These are phyloP conservation scores for Irpex sp. DNA, from an alignment of 1,284 basidiomycete genomes.

Conservation along the genomic window DNA sequence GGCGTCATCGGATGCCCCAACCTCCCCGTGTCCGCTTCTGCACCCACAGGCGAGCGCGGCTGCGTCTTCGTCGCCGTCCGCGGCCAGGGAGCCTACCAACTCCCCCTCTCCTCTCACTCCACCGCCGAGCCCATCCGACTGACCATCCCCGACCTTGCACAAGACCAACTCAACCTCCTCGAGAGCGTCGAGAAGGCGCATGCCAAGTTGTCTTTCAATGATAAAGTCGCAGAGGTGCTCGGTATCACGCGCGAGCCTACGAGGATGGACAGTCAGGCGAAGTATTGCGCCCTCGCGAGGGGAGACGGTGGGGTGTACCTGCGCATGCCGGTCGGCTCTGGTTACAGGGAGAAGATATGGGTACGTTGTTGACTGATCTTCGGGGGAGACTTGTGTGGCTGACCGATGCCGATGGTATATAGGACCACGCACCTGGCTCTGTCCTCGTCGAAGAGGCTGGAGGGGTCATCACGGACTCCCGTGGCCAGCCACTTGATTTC, in stretches of 20 bases:
- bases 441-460: conserved; percentile 90
- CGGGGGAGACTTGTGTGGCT: not conserved
- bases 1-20: conserved; percentile 97
- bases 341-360: conserved; percentile 39
- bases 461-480: conserved; percentile 81
- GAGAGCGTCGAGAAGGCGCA: conserved; percentile 95
- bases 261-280: conserved; percentile 98
- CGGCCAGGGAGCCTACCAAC: conserved; percentile 81
- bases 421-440: conserved; percentile 91
- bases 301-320: conserved; percentile 92
- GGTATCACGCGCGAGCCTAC: conserved; percentile 65
- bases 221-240: conserved; percentile 68
- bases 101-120: conserved; percentile 29
- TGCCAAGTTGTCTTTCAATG: conserved; percentile 83
- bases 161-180: conserved; percentile 67
- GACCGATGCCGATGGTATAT: conserved; percentile 1
- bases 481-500: conserved; percentile 82
- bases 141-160: conserved; percentile 41
- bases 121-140: conserved; percentile 39
- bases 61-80: conserved; percentile 82
- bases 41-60: conserved; percentile 64
- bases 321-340: conserved; percentile 76
- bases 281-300: conserved; percentile 86
- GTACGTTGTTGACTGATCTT: conserved; percentile 44
- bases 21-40: conserved; percentile 60